Percentiles rank a stretch among this genome's conserved stretches.
phyloP scores from a whole-genome alignment of 2,329 filamentous ascomycete species.

The Calonectria hawksworthii region DNA sequence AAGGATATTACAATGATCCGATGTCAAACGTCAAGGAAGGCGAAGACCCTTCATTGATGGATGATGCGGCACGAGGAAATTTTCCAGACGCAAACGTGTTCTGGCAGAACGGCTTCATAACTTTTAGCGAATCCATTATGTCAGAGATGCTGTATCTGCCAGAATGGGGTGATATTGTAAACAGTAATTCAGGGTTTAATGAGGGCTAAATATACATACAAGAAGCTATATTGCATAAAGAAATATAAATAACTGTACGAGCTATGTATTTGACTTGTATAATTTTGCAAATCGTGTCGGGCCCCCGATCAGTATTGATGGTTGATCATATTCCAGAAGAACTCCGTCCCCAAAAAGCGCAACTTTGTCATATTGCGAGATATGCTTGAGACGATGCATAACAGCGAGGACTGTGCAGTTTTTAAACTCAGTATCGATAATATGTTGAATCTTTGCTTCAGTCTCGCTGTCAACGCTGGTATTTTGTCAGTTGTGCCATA shows the following conservation, averaged over 20 bases:
- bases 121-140: not conserved
- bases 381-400: not conserved
- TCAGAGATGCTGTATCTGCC: constrained; percentile 10
- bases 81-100: not conserved
- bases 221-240: no score
- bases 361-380: not conserved
- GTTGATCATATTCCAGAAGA: not conserved
- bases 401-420: not conserved
- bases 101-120: not conserved
- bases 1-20: not conserved
- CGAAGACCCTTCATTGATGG: not conserved
- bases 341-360: not conserved
- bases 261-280: not conserved
- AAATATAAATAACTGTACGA: no score
- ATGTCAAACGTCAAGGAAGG: not conserved
- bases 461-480: not conserved
- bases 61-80: not conserved
- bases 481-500: not conserved
- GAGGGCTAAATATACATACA: not conserved
- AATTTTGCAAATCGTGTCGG: not conserved
- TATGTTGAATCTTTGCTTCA: not conserved
- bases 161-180: constrained; percentile 16
- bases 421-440: not conserved
- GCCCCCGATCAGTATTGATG: not conserved
- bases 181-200: not conserved